phyloP scores from a whole-genome alignment of 139 green algal species.

The Limnomonas spitsbergensis region DNA sequence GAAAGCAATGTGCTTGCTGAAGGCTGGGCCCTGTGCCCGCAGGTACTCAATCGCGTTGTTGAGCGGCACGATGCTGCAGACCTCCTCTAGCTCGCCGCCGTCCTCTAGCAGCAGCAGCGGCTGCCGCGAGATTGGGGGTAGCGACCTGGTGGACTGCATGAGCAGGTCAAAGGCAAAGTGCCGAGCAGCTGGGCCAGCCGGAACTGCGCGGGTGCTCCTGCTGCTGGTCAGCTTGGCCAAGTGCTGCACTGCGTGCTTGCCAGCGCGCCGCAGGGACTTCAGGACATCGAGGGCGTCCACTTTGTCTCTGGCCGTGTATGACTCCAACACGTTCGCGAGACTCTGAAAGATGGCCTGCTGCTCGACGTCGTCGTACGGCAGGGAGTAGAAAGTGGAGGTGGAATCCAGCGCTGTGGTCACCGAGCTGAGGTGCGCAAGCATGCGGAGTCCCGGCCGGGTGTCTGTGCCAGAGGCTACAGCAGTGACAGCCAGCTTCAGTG shows the following conservation, averaged over 20 bases:
- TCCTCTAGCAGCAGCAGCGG: slow-evolving; percentile 5
- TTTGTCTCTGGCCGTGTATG: not conserved
- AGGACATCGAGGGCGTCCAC: slow-evolving; percentile 2
- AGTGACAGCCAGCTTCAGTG: not conserved
- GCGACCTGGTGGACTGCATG: not conserved
- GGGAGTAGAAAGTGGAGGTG: not conserved
- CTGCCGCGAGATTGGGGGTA: not conserved
- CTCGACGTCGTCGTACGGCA: not conserved
- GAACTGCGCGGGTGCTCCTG: not conserved
- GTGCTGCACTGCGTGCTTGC: not conserved
- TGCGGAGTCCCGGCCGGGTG: not conserved
- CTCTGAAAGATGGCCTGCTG: not conserved
- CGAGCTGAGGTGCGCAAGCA: not conserved
- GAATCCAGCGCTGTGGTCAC: slow-evolving; percentile 4
- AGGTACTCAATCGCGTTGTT: slow-evolving; percentile 24
- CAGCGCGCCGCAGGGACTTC: not conserved
- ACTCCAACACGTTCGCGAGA: not conserved
- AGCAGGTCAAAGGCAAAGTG: slow-evolving; percentile 3
- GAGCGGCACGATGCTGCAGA: not conserved
- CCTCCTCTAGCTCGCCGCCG: slow-evolving; percentile 11
- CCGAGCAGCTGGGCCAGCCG: not conserved
- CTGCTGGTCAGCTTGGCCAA: not conserved
- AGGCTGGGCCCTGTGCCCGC: slow-evolving; percentile 9
- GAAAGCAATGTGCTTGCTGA: slow-evolving; percentile 19
- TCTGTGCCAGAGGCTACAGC: not conserved